Evolutionary conservation across 1,284 basidiomycete species (phyloP), one percentile per base, ranked within the genome.

Genomic region (Ceratobasidium papillatum): DNA sequence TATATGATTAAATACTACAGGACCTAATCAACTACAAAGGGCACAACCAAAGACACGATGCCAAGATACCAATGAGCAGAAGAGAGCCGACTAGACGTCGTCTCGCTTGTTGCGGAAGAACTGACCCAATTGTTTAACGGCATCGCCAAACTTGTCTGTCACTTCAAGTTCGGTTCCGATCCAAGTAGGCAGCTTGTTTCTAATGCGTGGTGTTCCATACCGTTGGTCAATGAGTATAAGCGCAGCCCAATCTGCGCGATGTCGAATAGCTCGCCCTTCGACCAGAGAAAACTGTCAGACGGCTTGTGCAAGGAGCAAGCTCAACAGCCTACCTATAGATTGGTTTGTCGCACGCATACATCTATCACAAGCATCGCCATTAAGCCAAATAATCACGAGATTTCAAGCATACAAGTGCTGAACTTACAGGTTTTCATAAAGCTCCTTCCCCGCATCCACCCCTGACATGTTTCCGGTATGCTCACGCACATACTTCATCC

Each of bases 371-470:
- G 8, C 27, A 54, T n/a, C 4, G 12, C 19, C 45, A 25, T 22
- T 22, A 19, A 52, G 52, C n/a, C 30, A 41, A 43, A n/a, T n/a
- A 25, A 47, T 22, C n/a, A n/a, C 34, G 45, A 17, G 38, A 25
- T 17, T 14, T 22, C n/a, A 27, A 38, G 12, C 25, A 30, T 17
- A 47, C 69, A 72, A 45, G 27, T 89, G 94, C 19, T 47, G 94
- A 94, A 98, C 98, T 80, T 95, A 98, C 85, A 96, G 88, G 81
- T 96, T 96, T 83, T 93, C 91, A 82, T 97, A 97, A 59, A 97
- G 83, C 81, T 95, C 93, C 32, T 88, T 88, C 2, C 90, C 93
- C 3, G 95, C 93, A 78, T 95, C 90, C 77, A 88, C 89, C 74
- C 66, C 66, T 47, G 64, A 38, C 27, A 30, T 38, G 49, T 17